These are phyloP conservation scores for Vitrella brassicaformis DNA, from an alignment of 73 alveolate species.

Conservation along the genomic window DNA sequence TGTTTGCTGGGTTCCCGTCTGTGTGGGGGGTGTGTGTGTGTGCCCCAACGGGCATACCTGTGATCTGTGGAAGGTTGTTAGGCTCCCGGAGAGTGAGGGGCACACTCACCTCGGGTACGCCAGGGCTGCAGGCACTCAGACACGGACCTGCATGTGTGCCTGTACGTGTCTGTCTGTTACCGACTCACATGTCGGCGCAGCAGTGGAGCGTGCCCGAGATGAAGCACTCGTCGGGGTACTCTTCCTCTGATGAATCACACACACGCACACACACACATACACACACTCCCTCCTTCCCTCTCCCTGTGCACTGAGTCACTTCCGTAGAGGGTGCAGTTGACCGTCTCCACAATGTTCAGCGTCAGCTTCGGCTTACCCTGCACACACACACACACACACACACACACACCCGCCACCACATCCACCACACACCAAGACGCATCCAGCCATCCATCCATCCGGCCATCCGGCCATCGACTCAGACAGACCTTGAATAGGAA, in stretches of 20 bases:
- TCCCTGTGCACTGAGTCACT: background rate
- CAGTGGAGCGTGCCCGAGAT: slow-evolving; percentile 15
- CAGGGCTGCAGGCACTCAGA: too few relatives aligned
- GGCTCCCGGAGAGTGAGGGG: too few relatives aligned
- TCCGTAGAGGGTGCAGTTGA: slow-evolving; percentile 38
- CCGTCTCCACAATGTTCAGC: slow-evolving; percentile 32
- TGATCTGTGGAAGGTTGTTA: too few relatives aligned
- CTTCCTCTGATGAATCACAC: background rate
- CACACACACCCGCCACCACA: too few relatives aligned
- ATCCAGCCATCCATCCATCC: too few relatives aligned
- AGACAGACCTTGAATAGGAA: slow-evolving; percentile 27
- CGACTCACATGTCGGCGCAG: slow-evolving; percentile 19
- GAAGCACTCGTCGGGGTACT: background rate
- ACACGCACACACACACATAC: background rate
- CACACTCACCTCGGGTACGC: slow-evolving; percentile 24
- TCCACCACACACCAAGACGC: too few relatives aligned
- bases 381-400: too few relatives aligned
- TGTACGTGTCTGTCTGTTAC: background rate
- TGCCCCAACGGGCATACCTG: too few relatives aligned
- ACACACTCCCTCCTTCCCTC: background rate
- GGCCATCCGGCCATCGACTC: too few relatives aligned
- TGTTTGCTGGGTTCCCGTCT: too few relatives aligned
- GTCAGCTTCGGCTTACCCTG: slow-evolving; percentile 23
- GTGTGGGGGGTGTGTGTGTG: too few relatives aligned
- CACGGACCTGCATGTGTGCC: background rate